Evolutionary conservation across 2,329 filamentous ascomycete genomes (phyloP).

Genomic region (Lachnellula hyalina): DNA sequence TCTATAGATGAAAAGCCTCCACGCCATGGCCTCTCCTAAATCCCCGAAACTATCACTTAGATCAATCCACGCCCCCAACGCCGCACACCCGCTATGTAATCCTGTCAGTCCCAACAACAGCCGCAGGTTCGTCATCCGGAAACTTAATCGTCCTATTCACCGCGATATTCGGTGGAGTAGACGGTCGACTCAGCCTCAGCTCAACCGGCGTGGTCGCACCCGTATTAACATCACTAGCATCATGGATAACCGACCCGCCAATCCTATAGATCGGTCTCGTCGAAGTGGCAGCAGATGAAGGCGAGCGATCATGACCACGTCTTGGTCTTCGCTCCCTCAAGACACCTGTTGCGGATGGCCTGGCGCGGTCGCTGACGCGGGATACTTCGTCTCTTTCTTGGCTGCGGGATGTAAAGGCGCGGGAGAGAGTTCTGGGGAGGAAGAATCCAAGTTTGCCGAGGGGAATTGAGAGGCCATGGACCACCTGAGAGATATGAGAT

Average conservation of each 20-base stretch:
- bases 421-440: slow-evolving; percentile 58
- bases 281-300: slow-evolving; percentile 12
- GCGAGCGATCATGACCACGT: background rate
- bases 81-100: background rate
- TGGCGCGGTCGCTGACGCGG: slow-evolving; percentile 10
- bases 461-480: slow-evolving; percentile 79
- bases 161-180: slow-evolving; percentile 13
- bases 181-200: slow-evolving; percentile 1
- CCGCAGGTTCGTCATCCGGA: slow-evolving; percentile 34
- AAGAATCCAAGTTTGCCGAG: slow-evolving; percentile 59
- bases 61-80: background rate
- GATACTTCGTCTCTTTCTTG: slow-evolving; percentile 15
- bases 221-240: background rate
- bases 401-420: slow-evolving; percentile 24
- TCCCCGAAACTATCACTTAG: background rate
- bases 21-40: background rate
- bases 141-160: slow-evolving; percentile 39
- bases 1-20: background rate
- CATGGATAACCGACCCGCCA: slow-evolving; percentile 32
- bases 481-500: slow-evolving; percentile 44
- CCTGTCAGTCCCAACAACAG: background rate
- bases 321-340: slow-evolving; percentile 17
- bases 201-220: background rate
- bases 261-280: slow-evolving; percentile 35
- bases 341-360: slow-evolving; percentile 8